Evolutionary conservation across 2,329 filamentous ascomycete genomes (phyloP), one percentile per base, ranked within the genome.

Genomic region (Diaporthe australafricana): DNA sequence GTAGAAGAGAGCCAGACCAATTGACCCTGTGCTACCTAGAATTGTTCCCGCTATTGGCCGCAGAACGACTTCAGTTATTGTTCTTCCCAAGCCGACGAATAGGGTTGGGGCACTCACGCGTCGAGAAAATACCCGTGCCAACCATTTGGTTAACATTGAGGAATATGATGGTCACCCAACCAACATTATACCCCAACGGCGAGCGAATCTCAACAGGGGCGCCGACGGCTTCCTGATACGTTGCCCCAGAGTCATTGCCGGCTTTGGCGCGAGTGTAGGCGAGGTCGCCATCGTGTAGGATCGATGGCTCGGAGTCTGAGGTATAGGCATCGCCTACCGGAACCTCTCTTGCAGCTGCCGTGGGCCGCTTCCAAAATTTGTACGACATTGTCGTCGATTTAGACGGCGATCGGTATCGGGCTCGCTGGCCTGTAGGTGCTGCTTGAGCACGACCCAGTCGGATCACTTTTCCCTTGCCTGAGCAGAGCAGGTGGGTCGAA

Each of bases 131-230:
- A 57, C 89, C 89, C 0, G 88, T 91, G 1, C 90, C 90, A 56
- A 92, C 83, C 89, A 92, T 91, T 79, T 87, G 86, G 71, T 87
- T 88, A 50, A 92, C 78, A 72, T 91, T 92, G 16, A 69, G 53
- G 68, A 92, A 90, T 40, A 91, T 81, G 30, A 90, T 87, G 0
- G 89, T 89, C 5, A 87, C 73, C 70, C 84, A 86, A 11, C 86
- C 85, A 20, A 91, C 89, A 14, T 87, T 81, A 73, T 91, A 90
- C 0, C 89, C 90, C 2, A 92, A 79, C 0, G 90, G 89, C 0
- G 88, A 91, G 2, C 84, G 76, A 1, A 80, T 80, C 77, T 92
- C 90, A 4, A 92, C 88, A 0, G 90, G 90, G 0, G 90, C 90
- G 47, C 90, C 90, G 9, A 84, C 84, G 0, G 88, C 89, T 76